Base-by-base conservation (phyloP, 495 filamentous ascomycete genomes). In the Podospora appendiculata region DNA sequence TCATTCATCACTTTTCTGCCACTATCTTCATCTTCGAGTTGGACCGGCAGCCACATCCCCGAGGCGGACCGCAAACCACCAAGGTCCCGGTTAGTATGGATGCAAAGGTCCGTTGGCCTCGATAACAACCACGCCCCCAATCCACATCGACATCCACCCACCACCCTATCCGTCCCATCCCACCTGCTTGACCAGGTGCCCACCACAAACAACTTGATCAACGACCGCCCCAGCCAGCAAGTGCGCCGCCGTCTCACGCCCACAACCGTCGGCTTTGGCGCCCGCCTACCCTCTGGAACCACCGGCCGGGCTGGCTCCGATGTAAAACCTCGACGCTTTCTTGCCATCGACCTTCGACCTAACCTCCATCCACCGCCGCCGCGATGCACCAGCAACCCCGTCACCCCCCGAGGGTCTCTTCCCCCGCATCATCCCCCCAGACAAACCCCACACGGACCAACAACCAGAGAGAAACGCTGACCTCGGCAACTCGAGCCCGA, bases 311-410 rank as follows among this genome's bases (percentile, higher is more conserved):
- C 10, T 39, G 51, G 47, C 44, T 54, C 61, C 54, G 32, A 62
- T 64, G 61, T 64, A 42, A 59, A 51, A 16, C 25, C 18, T n/a
- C 40, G 35, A 32, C 50, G 50, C 16, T 8, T 3, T 17, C 36
- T 48, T 48, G 25, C 19, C 36, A 34, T 25, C 43, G 43, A 6
- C 52, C 36, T 18, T 32, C 19, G n/a, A 25, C 25, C 25, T 25
- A 16, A 39, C 10, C 34, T 32, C 45, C 55, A 46, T 50, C 41
- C 51, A 45, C 48, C 53, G 38, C 57, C 45, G 41, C 56, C 49
- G 61, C 51, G 45, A 94, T 94, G 89, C 88, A 93, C 81, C 89
- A 92, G 71, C 84, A 87, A 71, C 84, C 87, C 56, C 82, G 89
- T 60, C 80, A 84, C 47, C 80, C 85, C 55, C 79, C 80, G 16